phyloP scores from a whole-genome alignment of 306 rosid species.

The Citrullus colocynthis region DNA sequence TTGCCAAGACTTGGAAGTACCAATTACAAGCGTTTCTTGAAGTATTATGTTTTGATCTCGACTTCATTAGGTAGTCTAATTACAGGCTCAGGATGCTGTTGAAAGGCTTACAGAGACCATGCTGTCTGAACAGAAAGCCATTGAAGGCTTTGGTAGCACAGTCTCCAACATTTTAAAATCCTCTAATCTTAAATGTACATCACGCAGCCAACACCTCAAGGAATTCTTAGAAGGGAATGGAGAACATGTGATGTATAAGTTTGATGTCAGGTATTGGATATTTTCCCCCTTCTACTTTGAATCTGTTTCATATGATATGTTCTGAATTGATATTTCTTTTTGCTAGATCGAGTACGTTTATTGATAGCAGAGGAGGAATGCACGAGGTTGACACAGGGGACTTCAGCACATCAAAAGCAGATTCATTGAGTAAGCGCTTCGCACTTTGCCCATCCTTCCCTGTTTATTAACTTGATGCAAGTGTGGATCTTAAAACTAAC shows the following conservation, averaged over 20 bases:
- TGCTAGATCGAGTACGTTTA: slow-evolving; percentile 51
- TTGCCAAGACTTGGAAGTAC: background rate
- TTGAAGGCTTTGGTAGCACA: slow-evolving; percentile 34
- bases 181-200: slow-evolving; percentile 34
- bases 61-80: slow-evolving; percentile 13
- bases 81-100: slow-evolving; percentile 42
- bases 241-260: slow-evolving; percentile 36
- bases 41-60: background rate
- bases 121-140: slow-evolving; percentile 40
- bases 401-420: slow-evolving; percentile 43
- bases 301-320: background rate
- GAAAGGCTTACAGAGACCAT: slow-evolving; percentile 51
- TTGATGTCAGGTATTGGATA: slow-evolving; percentile 52
- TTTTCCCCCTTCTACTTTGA: background rate
- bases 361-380: slow-evolving; percentile 43
- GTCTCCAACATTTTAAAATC: slow-evolving; percentile 73
- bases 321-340: background rate
- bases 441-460: background rate
- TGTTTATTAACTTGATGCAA: background rate
- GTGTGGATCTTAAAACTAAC: no score
- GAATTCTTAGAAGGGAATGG: slow-evolving; percentile 39
- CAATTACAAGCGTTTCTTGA: background rate
- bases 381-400: slow-evolving; percentile 57
- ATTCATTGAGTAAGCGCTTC: slow-evolving; percentile 41
- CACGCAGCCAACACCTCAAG: slow-evolving; percentile 47